phyloP scores from a whole-genome alignment of 1,284 basidiomycete genomes.

The Boletus albobrunnescens region DNA sequence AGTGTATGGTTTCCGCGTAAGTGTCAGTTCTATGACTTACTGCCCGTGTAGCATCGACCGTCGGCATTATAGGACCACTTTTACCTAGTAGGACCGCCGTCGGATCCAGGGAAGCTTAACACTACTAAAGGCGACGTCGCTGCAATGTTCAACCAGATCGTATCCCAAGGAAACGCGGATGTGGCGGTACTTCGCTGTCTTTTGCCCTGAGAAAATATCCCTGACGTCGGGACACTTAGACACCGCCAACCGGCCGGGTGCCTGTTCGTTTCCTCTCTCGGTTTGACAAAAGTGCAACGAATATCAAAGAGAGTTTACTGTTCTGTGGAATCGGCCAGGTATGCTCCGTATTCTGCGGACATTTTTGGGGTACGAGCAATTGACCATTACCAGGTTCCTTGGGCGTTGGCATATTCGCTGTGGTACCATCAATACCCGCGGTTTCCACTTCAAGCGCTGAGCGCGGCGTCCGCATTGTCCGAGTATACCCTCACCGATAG shows the following conservation, averaged over 20 bases:
- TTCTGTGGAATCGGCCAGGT: slow-evolving; percentile 50
- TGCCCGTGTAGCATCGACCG: slow-evolving; percentile 19
- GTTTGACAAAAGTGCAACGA: slow-evolving; percentile 53
- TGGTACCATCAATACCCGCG: slow-evolving; percentile 54
- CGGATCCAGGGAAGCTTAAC: slow-evolving; percentile 17
- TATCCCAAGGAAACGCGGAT: slow-evolving; percentile 23
- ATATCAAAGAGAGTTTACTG: slow-evolving; percentile 49
- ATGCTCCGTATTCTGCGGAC: neutral
- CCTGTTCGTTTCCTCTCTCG: slow-evolving; percentile 49
- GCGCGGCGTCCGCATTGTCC: slow-evolving; percentile 40
- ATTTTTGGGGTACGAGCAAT: neutral
- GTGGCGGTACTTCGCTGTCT: slow-evolving; percentile 12
- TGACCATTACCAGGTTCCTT: slow-evolving; percentile 40
- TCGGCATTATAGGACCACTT: slow-evolving; percentile 21
- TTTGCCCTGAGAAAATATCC: neutral
- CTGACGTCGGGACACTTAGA: slow-evolving; percentile 11
- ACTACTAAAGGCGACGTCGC: slow-evolving; percentile 7
- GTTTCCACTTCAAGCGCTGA: slow-evolving; percentile 45
- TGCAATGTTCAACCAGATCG: slow-evolving; percentile 22
- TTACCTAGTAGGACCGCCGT: slow-evolving; percentile 18
- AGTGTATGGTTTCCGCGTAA: slow-evolving; percentile 41
- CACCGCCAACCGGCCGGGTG: slow-evolving; percentile 19
- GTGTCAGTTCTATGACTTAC: slow-evolving; percentile 31
- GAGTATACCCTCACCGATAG: slow-evolving; percentile 51
- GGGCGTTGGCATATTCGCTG: slow-evolving; percentile 45